A percentile compares a stretch with the other conserved stretches of the same genome.
Conservation (phyloP, 495 filamentous ascomycete species). For the Aspergillus saccharolyticus region DNA sequence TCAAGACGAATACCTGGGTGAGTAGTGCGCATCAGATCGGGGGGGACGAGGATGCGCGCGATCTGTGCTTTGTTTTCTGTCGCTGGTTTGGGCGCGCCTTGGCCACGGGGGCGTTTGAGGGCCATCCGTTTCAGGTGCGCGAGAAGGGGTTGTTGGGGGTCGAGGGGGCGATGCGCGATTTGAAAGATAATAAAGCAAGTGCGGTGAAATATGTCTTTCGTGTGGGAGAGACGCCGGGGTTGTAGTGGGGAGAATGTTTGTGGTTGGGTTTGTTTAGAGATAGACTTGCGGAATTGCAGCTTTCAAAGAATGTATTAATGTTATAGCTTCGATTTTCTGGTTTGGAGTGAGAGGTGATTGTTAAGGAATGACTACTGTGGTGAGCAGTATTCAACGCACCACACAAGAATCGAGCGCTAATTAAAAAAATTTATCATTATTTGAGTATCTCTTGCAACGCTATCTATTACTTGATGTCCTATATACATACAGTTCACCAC, state of each 20-base stretch:
- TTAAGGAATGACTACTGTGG: too few relatives aligned
- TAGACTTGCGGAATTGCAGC: too few relatives aligned
- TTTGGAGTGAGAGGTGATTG: too few relatives aligned
- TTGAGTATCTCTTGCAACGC: too few relatives aligned
- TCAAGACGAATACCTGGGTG: conserved; percentile 13
- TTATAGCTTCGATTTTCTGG: too few relatives aligned
- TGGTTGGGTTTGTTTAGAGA: neutral
- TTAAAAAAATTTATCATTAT: too few relatives aligned
- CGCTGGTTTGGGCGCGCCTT: conserved; percentile 49
- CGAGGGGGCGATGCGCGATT: conserved; percentile 47
- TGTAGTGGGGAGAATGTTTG: conserved; percentile 18
- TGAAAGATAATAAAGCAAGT: conserved; percentile 60
- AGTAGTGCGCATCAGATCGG: conserved; percentile 22
- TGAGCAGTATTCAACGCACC: too few relatives aligned
- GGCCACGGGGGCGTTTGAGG: conserved; percentile 55
- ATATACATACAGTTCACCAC: neutral
- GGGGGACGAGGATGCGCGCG: conserved; percentile 38
- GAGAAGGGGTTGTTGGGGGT: conserved; percentile 56
- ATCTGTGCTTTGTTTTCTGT: conserved; percentile 55
- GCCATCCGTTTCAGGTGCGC: conserved; percentile 58
- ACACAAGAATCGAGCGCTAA: too few relatives aligned
- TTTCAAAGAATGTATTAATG: too few relatives aligned
- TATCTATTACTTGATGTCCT: neutral
- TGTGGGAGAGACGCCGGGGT: conserved; percentile 52
- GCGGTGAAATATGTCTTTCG: conserved; percentile 65